Evolutionary conservation across 2,329 filamentous ascomycete genomes (phyloP).

Genomic region (Colletotrichum lindemuthianum): DNA sequence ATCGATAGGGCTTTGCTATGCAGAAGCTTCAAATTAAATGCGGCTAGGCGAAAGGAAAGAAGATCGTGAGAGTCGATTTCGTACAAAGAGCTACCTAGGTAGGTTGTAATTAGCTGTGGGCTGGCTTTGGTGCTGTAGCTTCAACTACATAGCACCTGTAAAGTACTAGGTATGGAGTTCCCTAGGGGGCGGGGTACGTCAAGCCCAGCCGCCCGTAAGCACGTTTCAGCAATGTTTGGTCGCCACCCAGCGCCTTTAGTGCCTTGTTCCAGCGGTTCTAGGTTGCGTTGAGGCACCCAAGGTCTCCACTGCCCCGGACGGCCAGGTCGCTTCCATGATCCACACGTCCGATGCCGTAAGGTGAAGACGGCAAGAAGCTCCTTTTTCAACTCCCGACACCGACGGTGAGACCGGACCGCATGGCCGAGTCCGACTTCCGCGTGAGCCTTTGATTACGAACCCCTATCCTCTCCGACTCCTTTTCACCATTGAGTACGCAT

Average conservation of each 20-base stretch:
- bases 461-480: too few species aligned
- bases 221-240: slow-evolving; percentile 35
- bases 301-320: slow-evolving; percentile 26
- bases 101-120: background rate
- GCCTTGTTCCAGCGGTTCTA: slow-evolving; percentile 12
- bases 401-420: slow-evolving; percentile 25
- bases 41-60: too few species aligned
- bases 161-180: too few species aligned
- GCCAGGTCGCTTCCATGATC: background rate
- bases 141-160: too few species aligned
- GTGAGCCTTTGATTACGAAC: too few species aligned
- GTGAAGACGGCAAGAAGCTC: slow-evolving; percentile 21
- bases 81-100: too few species aligned
- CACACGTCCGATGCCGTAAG: slow-evolving; percentile 5
- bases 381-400: slow-evolving; percentile 22
- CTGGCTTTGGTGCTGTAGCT: background rate
- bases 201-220: slow-evolving; percentile 28
- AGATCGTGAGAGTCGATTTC: too few species aligned
- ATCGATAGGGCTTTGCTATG: background rate
- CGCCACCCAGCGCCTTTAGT: slow-evolving; percentile 22
- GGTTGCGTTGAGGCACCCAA: background rate
- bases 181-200: background rate
- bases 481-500: too few species aligned
- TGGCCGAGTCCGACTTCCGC: too few species aligned
- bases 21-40: too few species aligned